Evolutionary conservation across 2,329 filamentous ascomycete genomes (phyloP).

Genomic region (Onygena corvina): DNA sequence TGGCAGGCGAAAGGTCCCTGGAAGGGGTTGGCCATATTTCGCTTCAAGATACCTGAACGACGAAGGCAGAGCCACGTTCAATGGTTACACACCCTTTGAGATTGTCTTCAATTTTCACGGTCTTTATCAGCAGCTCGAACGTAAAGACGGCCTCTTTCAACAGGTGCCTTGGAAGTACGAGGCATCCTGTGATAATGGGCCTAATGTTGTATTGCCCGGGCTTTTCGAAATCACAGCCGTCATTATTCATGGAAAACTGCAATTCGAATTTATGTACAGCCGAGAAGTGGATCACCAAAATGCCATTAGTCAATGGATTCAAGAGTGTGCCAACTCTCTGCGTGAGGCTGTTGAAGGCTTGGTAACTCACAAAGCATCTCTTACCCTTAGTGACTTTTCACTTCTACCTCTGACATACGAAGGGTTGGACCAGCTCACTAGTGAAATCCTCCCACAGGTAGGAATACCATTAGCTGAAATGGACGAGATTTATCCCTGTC

Average conservation of each 20-base stretch:
- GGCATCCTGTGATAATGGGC: slow-evolving; percentile 36
- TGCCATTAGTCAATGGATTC: slow-evolving; percentile 35
- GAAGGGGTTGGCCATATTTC: slow-evolving; percentile 32
- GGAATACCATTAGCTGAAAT: slow-evolving; percentile 22
- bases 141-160: slow-evolving; percentile 34
- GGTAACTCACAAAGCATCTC: slow-evolving; percentile 18
- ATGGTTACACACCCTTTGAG: slow-evolving; percentile 32
- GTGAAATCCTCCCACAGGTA: slow-evolving; percentile 25
- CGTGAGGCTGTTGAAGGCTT: slow-evolving; percentile 20
- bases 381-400: slow-evolving; percentile 34
- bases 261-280: slow-evolving; percentile 43
- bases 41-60: slow-evolving; percentile 24
- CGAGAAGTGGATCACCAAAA: slow-evolving; percentile 37
- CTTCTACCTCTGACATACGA: slow-evolving; percentile 35
- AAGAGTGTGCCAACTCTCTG: slow-evolving; percentile 27
- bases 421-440: slow-evolving; percentile 27
- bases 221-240: slow-evolving; percentile 44
- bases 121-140: slow-evolving; percentile 34
- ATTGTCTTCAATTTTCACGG: slow-evolving; percentile 34
- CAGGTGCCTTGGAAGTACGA: slow-evolving; percentile 35
- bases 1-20: slow-evolving; percentile 25
- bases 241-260: slow-evolving; percentile 35
- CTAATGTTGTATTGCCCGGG: slow-evolving; percentile 36
- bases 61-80: slow-evolving; percentile 23
- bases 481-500: slow-evolving; percentile 23